These are phyloP conservation scores for Eucalyptus victrix DNA, from an alignment of 345 rosid genomes.

Conservation along the genomic window DNA sequence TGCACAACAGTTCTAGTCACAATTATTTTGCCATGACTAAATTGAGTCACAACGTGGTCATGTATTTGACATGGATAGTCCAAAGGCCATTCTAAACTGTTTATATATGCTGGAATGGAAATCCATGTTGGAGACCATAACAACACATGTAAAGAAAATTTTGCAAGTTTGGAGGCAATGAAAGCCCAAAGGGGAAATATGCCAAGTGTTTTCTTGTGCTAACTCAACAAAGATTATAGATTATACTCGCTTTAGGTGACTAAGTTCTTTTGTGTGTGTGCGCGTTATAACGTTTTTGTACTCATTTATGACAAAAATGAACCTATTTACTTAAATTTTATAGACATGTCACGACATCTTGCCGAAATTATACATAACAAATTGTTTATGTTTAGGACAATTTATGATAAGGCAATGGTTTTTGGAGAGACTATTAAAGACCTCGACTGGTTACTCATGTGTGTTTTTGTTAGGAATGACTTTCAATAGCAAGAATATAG, in stretches of 20 bases:
- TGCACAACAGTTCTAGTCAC: not conserved
- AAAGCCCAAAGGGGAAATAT: not conserved
- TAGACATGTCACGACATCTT: accelerated
- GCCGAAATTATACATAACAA: not conserved
- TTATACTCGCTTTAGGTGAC: not conserved
- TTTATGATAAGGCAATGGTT: not conserved
- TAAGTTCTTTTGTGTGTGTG: not conserved
- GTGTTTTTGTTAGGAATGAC: too few species aligned
- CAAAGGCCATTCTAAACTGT: not conserved
- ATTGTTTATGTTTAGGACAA: not conserved
- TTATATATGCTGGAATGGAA: not conserved
- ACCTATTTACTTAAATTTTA: not conserved
- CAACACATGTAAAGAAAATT: not conserved
- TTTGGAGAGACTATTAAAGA: not conserved
- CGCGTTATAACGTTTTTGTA: not conserved
- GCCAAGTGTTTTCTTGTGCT: not conserved
- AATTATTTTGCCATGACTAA: not conserved
- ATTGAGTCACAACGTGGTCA: not conserved
- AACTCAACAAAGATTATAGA: not conserved
- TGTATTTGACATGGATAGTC: not conserved
- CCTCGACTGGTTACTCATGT: not conserved
- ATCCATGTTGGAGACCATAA: not conserved
- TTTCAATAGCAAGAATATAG: too few species aligned
- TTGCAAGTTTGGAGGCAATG: not conserved
- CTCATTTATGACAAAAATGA: not conserved